phyloP scores from a whole-genome alignment of 148 eudicot genomes.

The Heliosperma pusillum region DNA sequence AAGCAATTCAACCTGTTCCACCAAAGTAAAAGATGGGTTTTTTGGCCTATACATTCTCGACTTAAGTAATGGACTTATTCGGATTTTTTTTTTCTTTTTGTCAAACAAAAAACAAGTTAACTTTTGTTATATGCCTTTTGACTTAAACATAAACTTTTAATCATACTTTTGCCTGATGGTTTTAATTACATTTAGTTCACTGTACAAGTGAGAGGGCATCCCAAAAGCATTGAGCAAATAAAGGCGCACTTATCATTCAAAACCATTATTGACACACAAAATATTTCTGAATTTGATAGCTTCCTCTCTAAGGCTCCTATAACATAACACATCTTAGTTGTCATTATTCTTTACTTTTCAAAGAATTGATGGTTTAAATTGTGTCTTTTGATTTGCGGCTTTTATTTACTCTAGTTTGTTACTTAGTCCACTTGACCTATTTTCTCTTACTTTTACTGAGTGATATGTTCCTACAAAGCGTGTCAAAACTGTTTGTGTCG shows the following conservation, averaged over 20 bases:
- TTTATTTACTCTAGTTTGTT: neutral
- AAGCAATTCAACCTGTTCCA: too few species aligned
- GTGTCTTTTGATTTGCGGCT: neutral
- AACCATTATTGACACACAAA: neutral
- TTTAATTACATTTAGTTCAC: too few species aligned
- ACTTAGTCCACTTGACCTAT: neutral
- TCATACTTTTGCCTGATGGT: too few species aligned
- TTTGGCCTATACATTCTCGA: too few species aligned
- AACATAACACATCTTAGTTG: neutral
- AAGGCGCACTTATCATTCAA: conserved; percentile 9
- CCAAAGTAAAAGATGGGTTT: too few species aligned
- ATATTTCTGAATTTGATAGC: neutral
- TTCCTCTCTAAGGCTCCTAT: neutral
- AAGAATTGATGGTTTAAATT: neutral
- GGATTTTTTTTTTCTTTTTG: too few species aligned
- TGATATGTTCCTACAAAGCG: neutral
- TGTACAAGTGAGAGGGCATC: neutral
- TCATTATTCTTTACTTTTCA: neutral
- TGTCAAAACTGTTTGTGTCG: neutral
- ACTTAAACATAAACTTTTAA: too few species aligned
- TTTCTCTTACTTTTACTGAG: neutral
- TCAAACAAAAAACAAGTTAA: too few species aligned
- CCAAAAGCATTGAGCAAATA: neutral
- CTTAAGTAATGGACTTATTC: too few species aligned
- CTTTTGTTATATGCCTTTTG: too few species aligned